These are phyloP conservation scores for Seminavis robusta DNA, from an alignment of 108 stramenopile genomes.

Conservation along the genomic window DNA sequence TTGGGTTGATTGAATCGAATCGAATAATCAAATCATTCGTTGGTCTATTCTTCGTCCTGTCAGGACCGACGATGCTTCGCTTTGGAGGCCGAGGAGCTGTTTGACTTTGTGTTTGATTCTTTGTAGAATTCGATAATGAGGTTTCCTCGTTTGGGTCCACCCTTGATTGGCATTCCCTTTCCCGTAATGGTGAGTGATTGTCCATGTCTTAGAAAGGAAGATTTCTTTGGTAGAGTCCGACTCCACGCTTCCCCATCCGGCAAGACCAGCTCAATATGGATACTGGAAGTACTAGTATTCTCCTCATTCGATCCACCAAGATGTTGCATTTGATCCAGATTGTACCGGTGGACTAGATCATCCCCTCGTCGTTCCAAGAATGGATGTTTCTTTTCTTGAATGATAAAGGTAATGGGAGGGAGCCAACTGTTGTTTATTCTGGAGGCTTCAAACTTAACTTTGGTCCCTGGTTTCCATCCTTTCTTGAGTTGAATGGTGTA, in stretches of 20 bases:
- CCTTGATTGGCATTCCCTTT: conserved; percentile 73
- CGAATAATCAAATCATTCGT: too few species aligned
- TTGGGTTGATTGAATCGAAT: too few species aligned
- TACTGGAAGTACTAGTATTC: not conserved
- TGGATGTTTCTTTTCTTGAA: conserved; percentile 63
- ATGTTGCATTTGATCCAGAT: not conserved
- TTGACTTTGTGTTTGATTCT: too few species aligned
- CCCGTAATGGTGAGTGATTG: conserved; percentile 41
- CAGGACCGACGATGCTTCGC: too few species aligned
- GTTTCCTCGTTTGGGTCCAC: conserved; percentile 53
- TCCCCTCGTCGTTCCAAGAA: conserved; percentile 47
- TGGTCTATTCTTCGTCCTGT: too few species aligned
- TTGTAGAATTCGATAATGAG: conserved; percentile 61
- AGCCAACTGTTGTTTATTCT: conserved; percentile 4
- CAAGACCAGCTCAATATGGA: conserved; percentile 31
- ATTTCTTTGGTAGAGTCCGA: conserved; percentile 4
- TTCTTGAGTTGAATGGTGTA: conserved; percentile 56
- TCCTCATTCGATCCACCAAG: not conserved
- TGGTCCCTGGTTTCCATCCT: conserved; percentile 78
- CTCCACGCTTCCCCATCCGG: conserved; percentile 59
- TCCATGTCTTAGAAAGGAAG: conserved; percentile 23
- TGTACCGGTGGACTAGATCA: conserved; percentile 59
- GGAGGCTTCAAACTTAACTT: conserved; percentile 50
- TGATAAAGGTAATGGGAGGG: conserved; percentile 70
- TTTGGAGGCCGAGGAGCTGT: too few species aligned